phyloP scores from a whole-genome alignment of 306 rosid species.

The Cucurbita moschata region DNA sequence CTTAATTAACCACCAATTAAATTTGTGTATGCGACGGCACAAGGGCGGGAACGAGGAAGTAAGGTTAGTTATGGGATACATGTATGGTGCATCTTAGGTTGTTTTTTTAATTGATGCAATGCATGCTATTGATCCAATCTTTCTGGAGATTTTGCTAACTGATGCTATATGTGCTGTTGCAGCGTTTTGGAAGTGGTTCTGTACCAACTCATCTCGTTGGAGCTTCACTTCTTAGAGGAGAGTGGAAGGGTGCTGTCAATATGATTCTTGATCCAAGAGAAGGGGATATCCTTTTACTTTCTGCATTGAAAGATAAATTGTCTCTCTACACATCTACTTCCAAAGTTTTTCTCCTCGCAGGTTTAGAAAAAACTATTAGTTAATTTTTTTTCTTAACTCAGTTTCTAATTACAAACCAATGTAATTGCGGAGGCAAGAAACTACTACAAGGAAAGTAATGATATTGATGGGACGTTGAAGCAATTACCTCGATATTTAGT shows the following conservation, averaged over 20 bases:
- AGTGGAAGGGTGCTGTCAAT: constrained; percentile 67
- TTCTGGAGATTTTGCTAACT: constrained; percentile 28
- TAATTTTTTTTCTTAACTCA: constrained; percentile 34
- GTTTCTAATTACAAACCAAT: constrained; percentile 44
- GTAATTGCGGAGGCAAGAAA: constrained; percentile 53
- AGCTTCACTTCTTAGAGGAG: constrained; percentile 64
- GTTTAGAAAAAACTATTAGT: not conserved
- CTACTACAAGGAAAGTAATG: constrained; percentile 61
- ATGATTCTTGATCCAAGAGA: constrained; percentile 96
- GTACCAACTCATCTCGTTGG: constrained; percentile 85
- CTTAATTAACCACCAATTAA: not conserved
- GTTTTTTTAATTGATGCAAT: constrained; percentile 3
- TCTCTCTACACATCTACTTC: constrained; percentile 1
- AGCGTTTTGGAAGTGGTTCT: constrained; percentile 97
- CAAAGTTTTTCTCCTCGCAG: constrained; percentile 12
- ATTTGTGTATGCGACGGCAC: not conserved
- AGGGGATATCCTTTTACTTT: constrained; percentile 83
- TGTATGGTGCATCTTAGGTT: not conserved
- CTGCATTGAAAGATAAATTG: not conserved
- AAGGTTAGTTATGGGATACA: not conserved
- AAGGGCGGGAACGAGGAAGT: not conserved
- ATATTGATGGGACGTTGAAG: constrained; percentile 73
- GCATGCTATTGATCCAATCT: constrained; percentile 33
- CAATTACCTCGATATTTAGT: constrained; percentile 74
- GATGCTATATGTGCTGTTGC: constrained; percentile 13